Conservation (phyloP, 169 alveolate genomes). For the Haemoproteus tartakovskyi region DNA sequence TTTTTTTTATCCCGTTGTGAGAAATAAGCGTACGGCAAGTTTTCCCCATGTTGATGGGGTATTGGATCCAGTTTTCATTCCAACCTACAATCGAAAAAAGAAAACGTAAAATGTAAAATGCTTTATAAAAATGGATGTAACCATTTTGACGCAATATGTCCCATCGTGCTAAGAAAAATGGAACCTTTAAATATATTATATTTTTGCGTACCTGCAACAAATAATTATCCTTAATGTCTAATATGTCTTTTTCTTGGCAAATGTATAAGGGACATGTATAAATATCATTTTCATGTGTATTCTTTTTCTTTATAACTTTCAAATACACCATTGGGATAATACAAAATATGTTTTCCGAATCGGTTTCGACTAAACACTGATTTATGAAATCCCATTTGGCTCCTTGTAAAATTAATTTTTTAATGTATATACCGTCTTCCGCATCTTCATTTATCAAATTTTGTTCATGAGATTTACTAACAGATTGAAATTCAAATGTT, state of each 20-base stretch:
- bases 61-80: constrained; percentile 39
- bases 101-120: background rate
- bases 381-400: constrained; percentile 91
- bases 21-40: constrained; percentile 53
- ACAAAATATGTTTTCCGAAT: constrained; percentile 85
- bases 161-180: too few relatives aligned
- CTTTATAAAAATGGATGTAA: background rate
- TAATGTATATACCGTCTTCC: constrained; percentile 89
- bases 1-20: constrained; percentile 33
- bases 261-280: constrained; percentile 91
- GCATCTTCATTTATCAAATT: constrained; percentile 33
- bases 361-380: constrained; percentile 85
- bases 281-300: constrained; percentile 68
- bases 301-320: constrained; percentile 86
- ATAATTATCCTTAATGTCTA: constrained; percentile 72
- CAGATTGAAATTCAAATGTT: constrained; percentile 38
- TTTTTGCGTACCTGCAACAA: constrained; percentile 23
- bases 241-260: constrained; percentile 73
- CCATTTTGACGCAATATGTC: too few relatives aligned
- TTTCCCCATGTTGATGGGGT: constrained; percentile 64
- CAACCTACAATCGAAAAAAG: constrained; percentile 10
- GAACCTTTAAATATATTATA: too few relatives aligned
- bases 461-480: constrained; percentile 45
- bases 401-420: constrained; percentile 90
- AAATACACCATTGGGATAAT: constrained; percentile 90